Evolutionary conservation across 2,329 filamentous ascomycete genomes (phyloP).

Genomic region (Calonectria montana): DNA sequence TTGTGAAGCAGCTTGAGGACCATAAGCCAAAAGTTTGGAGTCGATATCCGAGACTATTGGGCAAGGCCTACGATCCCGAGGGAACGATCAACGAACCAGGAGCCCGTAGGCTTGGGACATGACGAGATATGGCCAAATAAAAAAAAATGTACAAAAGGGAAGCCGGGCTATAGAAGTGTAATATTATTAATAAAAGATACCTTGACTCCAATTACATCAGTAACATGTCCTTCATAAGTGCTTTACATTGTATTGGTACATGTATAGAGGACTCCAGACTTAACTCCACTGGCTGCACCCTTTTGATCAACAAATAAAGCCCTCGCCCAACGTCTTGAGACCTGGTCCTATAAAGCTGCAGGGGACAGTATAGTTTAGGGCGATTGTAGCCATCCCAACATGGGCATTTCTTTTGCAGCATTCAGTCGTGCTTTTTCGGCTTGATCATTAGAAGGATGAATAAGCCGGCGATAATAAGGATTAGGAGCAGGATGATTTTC

Average conservation of each 20-base stretch:
- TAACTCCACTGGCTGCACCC: background rate
- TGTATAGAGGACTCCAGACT: slow-evolving; percentile 24
- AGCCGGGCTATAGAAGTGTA: slow-evolving; percentile 30
- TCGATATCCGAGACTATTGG: slow-evolving; percentile 44
- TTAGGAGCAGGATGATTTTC: slow-evolving; percentile 90
- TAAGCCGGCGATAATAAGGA: slow-evolving; percentile 85
- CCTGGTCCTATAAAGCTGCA: background rate
- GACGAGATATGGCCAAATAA: background rate
- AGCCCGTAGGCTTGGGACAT: background rate
- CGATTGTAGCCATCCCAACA: slow-evolving; percentile 31
- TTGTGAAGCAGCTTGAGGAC: slow-evolving; percentile 43
- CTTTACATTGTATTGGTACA: slow-evolving; percentile 48
- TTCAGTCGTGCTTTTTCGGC: slow-evolving; percentile 67
- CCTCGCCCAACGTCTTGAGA: background rate
- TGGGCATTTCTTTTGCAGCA: slow-evolving; percentile 20
- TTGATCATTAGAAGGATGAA: slow-evolving; percentile 88
- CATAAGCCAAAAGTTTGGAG: slow-evolving; percentile 46
- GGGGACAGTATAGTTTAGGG: background rate
- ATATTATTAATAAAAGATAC: slow-evolving; percentile 39
- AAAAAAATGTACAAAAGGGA: slow-evolving; percentile 1
- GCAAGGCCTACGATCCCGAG: slow-evolving; percentile 40
- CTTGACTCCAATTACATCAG: slow-evolving; percentile 42
- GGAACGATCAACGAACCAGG: background rate
- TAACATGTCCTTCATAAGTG: slow-evolving; percentile 39
- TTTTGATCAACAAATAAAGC: slow-evolving; percentile 6